phyloP scores from a whole-genome alignment of 2,329 filamentous ascomycete species.

The Mariannaea sp. region DNA sequence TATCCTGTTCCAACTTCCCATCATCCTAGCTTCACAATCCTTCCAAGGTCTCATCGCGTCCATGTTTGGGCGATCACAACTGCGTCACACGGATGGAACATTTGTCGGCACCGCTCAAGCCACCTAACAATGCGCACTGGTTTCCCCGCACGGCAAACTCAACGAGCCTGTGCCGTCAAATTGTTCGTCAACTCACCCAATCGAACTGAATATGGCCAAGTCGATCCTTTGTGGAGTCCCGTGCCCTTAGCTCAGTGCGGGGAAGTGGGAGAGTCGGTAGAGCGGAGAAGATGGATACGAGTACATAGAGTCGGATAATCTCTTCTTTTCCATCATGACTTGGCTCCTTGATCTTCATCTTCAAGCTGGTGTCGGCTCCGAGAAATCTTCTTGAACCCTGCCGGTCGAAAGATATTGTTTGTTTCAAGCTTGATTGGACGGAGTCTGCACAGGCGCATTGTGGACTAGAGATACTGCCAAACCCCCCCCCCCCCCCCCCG shows the following conservation, averaged over 20 bases:
- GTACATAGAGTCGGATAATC: constrained; percentile 15
- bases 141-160: constrained; percentile 11
- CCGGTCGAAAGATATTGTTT: too few relatives aligned
- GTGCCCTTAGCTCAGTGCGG: constrained; percentile 20
- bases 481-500: not conserved
- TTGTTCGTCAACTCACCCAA: constrained; percentile 12
- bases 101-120: not conserved
- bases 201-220: constrained; percentile 8
- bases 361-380: constrained; percentile 12
- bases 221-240: constrained; percentile 13
- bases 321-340: constrained; percentile 1
- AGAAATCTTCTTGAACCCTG: not conserved
- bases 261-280: constrained; percentile 18
- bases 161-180: not conserved
- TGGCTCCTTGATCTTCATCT: constrained; percentile 1
- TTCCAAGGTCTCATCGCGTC: not conserved
- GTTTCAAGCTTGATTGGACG: constrained; percentile 10
- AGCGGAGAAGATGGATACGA: constrained; percentile 15
- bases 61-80: not conserved
- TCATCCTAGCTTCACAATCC: not conserved
- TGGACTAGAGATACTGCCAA: not conserved
- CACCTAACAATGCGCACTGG: not conserved
- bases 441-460: not conserved
- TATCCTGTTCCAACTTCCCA: not conserved
- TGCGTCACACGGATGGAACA: not conserved